Conservation (phyloP, 2,329 filamentous ascomycete genomes). For the Aspergillus fijiensis region DNA sequence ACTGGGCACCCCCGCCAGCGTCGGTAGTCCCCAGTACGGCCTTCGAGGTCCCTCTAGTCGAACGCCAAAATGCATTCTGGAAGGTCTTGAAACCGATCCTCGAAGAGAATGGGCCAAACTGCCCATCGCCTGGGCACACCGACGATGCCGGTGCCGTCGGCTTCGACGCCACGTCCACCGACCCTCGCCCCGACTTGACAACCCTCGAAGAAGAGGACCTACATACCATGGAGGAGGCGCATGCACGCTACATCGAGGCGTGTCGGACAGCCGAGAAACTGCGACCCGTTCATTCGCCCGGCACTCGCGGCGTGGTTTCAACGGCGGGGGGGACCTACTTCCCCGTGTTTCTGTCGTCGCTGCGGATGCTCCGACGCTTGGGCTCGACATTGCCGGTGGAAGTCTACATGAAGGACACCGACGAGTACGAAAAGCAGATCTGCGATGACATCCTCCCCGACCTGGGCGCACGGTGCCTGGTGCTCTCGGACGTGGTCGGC, state of each 20-base stretch:
- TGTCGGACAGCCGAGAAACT: constrained; percentile 29
- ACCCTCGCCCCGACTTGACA: constrained; percentile 38
- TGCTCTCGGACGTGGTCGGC: constrained; percentile 45
- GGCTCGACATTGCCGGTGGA: constrained; percentile 53
- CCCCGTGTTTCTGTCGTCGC: constrained; percentile 51
- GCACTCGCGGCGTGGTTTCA: constrained; percentile 52
- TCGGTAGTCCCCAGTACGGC: constrained; percentile 33
- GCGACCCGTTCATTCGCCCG: constrained; percentile 37
- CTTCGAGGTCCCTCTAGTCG: constrained; percentile 34
- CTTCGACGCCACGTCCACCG: constrained; percentile 31
- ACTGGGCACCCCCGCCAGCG: constrained; percentile 35
- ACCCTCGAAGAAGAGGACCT: constrained; percentile 34
- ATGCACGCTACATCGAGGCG: constrained; percentile 42
- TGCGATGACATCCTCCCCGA: constrained; percentile 43
- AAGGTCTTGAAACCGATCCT: constrained; percentile 37
- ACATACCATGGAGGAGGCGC: constrained; percentile 39
- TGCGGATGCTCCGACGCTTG: constrained; percentile 54
- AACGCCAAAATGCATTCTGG: constrained; percentile 41
- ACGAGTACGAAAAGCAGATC: constrained; percentile 42
- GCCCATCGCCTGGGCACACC: constrained; percentile 29
- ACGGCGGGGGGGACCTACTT: constrained; percentile 51
- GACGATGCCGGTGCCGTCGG: constrained; percentile 25
- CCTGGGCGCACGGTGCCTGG: constrained; percentile 44
- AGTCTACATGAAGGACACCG: constrained; percentile 42
- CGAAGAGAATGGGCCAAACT: constrained; percentile 32